These are phyloP conservation scores for Begonia masoniana DNA, from an alignment of 306 rosid species.

Conservation along the genomic window DNA sequence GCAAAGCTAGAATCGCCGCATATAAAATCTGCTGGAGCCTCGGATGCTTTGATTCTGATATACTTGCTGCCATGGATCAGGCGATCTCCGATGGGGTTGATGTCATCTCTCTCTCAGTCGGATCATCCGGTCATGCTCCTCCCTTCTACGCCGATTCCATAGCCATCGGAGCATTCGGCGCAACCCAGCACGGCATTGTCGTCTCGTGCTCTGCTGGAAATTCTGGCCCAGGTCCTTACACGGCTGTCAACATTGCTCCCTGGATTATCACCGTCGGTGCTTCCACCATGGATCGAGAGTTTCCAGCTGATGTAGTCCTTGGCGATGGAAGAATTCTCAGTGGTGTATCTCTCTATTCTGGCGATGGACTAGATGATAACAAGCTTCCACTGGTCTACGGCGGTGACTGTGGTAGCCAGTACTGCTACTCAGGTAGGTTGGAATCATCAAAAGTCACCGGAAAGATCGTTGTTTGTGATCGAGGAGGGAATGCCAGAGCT, in stretches of 20 bases:
- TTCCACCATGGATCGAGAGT: slow-evolving; percentile 71
- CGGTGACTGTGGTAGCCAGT: slow-evolving; percentile 38
- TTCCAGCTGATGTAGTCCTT: slow-evolving; percentile 58
- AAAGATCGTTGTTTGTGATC: slow-evolving; percentile 79
- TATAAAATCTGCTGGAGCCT: slow-evolving; percentile 73
- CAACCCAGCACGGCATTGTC: slow-evolving; percentile 42
- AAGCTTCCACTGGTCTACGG: slow-evolving; percentile 57
- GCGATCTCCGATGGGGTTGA: slow-evolving; percentile 72
- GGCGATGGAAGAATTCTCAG: slow-evolving; percentile 42
- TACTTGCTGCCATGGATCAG: slow-evolving; percentile 89
- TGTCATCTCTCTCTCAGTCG: slow-evolving; percentile 78
- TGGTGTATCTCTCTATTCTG: slow-evolving; percentile 66
- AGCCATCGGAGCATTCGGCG: slow-evolving; percentile 72
- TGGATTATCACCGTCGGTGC: slow-evolving; percentile 90
- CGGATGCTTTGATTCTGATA: slow-evolving; percentile 79
- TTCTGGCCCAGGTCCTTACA: slow-evolving; percentile 53
- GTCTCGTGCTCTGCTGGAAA: slow-evolving; percentile 86
- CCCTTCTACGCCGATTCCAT: slow-evolving; percentile 55
- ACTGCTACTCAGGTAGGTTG: slow-evolving; percentile 33
- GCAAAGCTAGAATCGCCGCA: slow-evolving; percentile 67
- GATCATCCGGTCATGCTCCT: slow-evolving; percentile 41
- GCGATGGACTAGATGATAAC: slow-evolving; percentile 27
- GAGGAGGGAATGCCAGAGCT: slow-evolving; percentile 79
- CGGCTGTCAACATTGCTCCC: slow-evolving; percentile 76
- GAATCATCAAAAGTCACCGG: slow-evolving; percentile 39